These are phyloP conservation scores for Biancaea sappan DNA, from an alignment of 306 rosid species.

Conservation along the genomic window DNA sequence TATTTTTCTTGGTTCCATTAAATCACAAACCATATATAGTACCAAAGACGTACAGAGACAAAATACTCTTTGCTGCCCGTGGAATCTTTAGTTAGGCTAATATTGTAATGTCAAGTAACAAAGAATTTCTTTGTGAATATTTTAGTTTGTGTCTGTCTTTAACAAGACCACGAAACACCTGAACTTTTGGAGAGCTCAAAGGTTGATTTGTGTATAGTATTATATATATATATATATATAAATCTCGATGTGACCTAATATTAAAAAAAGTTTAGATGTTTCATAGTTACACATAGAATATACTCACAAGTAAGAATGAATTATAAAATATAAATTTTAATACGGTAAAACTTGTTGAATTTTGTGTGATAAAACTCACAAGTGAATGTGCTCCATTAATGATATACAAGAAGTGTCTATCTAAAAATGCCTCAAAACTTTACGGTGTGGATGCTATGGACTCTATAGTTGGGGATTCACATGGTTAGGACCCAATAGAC, in stretches of 20 bases:
- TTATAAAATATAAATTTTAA: no score
- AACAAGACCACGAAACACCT: not conserved
- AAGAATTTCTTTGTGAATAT: not conserved
- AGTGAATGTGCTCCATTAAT: no score
- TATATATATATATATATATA: no score
- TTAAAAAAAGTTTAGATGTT: no score
- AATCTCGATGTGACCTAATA: no score
- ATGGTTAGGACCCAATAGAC: not conserved
- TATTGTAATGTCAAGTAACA: not conserved
- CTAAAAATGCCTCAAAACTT: not conserved
- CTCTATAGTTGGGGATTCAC: not conserved
- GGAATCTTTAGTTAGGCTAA: not conserved
- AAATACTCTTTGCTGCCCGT: not conserved
- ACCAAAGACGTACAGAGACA: not conserved
- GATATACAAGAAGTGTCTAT: no score
- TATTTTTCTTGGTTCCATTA: not conserved
- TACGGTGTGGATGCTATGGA: not conserved
- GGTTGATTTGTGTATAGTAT: no score
- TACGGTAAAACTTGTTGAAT: not conserved
- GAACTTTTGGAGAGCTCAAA: no score
- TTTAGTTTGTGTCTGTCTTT: no score
- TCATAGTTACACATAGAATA: no score
- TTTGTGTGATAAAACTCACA: no score
- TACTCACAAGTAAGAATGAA: not conserved
- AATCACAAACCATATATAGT: slow-evolving; percentile 13